phyloP scores from a whole-genome alignment of 2,329 filamentous ascomycete genomes.

The Beauveria australis region DNA sequence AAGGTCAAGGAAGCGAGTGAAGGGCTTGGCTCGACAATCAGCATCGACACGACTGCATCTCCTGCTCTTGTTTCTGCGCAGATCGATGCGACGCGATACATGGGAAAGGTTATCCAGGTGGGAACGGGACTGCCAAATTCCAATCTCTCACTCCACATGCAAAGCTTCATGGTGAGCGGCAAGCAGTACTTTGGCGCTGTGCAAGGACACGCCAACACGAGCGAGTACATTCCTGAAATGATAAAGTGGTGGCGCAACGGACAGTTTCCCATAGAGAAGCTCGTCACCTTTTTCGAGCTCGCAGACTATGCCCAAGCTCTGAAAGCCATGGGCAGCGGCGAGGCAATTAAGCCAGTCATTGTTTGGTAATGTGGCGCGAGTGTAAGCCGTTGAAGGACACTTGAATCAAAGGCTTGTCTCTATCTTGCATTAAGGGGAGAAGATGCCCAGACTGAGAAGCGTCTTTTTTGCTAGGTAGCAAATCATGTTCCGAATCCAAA shows the following conservation, averaged over 20 bases:
- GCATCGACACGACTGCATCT: conserved; percentile 42
- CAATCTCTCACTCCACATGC: conserved; percentile 33
- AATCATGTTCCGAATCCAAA: too few species aligned
- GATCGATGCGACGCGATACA: conserved; percentile 32
- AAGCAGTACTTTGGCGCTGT: conserved; percentile 39
- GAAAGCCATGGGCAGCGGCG: conserved; percentile 22
- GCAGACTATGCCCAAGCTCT: conserved; percentile 22
- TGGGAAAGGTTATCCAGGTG: conserved; percentile 41
- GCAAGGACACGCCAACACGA: conserved; percentile 27
- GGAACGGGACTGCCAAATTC: conserved; percentile 36
- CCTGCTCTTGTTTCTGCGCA: conserved; percentile 31
- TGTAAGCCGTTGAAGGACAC: too few species aligned
- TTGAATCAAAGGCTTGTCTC: too few species aligned
- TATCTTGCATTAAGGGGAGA: too few species aligned
- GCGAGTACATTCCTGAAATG: conserved; percentile 29
- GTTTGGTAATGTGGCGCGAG: conserved; percentile 16
- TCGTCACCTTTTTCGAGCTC: conserved; percentile 25
- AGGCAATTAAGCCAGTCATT: conserved; percentile 26
- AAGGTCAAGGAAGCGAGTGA: conserved; percentile 31
- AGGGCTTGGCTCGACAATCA: conserved; percentile 35
- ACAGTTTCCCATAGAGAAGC: conserved; percentile 24
- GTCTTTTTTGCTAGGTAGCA: too few species aligned
- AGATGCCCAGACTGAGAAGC: too few species aligned
- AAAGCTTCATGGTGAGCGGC: conserved; percentile 36
- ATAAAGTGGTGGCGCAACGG: conserved; percentile 26